These are phyloP conservation scores for Cutaneotrichosporon sp. DNA, from an alignment of 1,284 basidiomycete genomes.

Conservation along the genomic window DNA sequence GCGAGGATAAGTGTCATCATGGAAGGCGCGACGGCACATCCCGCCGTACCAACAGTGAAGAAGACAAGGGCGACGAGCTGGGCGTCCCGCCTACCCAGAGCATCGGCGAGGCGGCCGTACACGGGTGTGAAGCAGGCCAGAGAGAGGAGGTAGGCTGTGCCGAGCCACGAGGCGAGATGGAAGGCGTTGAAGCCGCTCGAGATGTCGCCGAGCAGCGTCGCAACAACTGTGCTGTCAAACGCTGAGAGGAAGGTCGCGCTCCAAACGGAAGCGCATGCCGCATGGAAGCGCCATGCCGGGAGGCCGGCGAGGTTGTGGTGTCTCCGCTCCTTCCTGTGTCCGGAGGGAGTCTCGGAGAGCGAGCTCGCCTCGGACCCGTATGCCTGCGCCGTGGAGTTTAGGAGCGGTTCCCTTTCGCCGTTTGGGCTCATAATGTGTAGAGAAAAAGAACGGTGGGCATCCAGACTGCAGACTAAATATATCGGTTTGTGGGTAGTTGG, in stretches of 20 bases:
- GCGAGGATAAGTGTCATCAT: constrained; percentile 76
- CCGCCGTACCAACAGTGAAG: constrained; percentile 76
- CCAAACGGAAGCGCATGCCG: constrained; percentile 40
- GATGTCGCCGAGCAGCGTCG: constrained; percentile 61
- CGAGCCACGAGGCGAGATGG: constrained; percentile 72
- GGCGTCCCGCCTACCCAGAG: constrained; percentile 75
- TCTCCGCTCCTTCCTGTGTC: not conserved
- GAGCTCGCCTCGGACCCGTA: not conserved
- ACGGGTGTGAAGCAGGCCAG: constrained; percentile 84
- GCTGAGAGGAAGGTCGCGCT: constrained; percentile 64
- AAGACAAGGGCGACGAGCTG: constrained; percentile 68
- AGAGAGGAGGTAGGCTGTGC: constrained; percentile 62
- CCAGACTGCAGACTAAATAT: not conserved
- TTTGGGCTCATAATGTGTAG: not conserved
- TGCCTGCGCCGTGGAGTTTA: not conserved
- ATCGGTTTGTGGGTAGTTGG: not conserved
- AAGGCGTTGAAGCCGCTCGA: constrained; percentile 48
- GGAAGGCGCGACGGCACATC: constrained; percentile 76
- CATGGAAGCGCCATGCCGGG: constrained; percentile 35
- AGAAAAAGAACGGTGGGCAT: not conserved
- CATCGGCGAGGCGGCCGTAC: constrained; percentile 82
- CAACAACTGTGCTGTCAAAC: constrained; percentile 64
- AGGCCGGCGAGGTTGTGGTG: constrained; percentile 47
- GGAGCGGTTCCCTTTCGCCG: not conserved
- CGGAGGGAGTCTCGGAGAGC: not conserved